Base-by-base conservation (phyloP, 768 basidiomycete genomes). In the Sporobolomyces phaffii region DNA sequence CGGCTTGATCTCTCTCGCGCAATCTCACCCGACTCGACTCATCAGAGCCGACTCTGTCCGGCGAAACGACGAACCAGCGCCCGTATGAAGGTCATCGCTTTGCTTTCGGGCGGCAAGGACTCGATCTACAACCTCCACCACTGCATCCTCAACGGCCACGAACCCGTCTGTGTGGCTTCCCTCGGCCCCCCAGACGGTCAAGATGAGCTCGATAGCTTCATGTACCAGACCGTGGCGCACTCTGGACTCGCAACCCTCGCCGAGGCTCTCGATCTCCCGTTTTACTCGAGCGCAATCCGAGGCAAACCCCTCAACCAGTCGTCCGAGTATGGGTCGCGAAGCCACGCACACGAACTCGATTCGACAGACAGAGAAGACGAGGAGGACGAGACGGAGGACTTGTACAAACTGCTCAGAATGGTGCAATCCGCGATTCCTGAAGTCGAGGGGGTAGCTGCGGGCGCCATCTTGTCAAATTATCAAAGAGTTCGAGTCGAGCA, bases 191-290 rank as follows among this genome's bases (percentile, higher is more conserved):
- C 82, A 69, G 79, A 82, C 64, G 93, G 91, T 73, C 88, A 87
- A 85, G 96, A 98, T 81, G 96, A 99, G 81, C 84, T 98, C 74
- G 93, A 99, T 78, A 97, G 93, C 28, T 98, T 91, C 80, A 82
- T 99, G 77, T 99, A 97, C 78, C 96, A 99, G 77, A 97, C 94
- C n/a, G 93, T 99, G 31, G 96, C 93, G 1, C 93, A 97, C 76
- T 90, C 91, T 63, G 90, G 91, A 22, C 87, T 98, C 64, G 85
- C 89, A 53, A 81, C 87, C 56, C 86, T 98, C 61, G 92, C 91
- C 26, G 81, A 81, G 54, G 90, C 94, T 2, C 81, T 98, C 62
- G 87, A 85, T 20, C 84, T 94, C 2, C 96, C 96, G 13, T 82
- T 98, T 14, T 90, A 88, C 79, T 83, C 89, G 33, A 82, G 83